A percentile compares a stretch with the other conserved stretches of the same genome.
Evolutionary conservation across 169 alveolate genomes (phyloP).

Genomic region (Cryptosporidium bovis): DNA sequence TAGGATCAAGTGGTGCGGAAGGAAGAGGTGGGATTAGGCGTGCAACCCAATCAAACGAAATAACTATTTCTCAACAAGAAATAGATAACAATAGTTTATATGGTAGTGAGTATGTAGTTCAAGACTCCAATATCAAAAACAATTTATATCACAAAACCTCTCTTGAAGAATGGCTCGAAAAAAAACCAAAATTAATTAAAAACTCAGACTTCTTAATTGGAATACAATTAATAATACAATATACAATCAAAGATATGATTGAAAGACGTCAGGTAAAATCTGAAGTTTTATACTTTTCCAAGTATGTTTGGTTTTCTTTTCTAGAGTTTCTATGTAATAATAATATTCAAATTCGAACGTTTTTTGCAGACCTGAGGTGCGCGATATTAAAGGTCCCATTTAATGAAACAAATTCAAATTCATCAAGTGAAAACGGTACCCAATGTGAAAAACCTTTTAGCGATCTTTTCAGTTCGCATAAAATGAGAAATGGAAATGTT

Average conservation of each 20-base stretch:
- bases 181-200: slow-evolving; percentile 40
- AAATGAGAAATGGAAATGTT: neutral
- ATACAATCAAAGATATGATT: slow-evolving; percentile 53
- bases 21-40: slow-evolving; percentile 68
- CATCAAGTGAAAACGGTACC: neutral
- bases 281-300: slow-evolving; percentile 3
- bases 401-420: slow-evolving; percentile 50
- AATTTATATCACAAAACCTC: neutral
- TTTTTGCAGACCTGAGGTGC: slow-evolving; percentile 69
- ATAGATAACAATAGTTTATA: neutral
- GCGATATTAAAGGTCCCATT: slow-evolving; percentile 54
- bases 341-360: slow-evolving; percentile 50
- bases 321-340: slow-evolving; percentile 9
- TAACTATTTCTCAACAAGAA: neutral
- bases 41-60: slow-evolving; percentile 68
- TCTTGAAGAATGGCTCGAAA: slow-evolving; percentile 51
- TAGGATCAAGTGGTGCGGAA: slow-evolving; percentile 45
- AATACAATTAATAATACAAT: slow-evolving; percentile 46
- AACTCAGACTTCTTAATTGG: slow-evolving; percentile 65
- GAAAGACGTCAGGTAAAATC: slow-evolving; percentile 34
- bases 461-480: neutral
- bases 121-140: neutral
- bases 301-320: slow-evolving; percentile 38
- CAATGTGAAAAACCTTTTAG: neutral
- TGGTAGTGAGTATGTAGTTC: neutral